Percentiles rank a stretch among this genome's conserved stretches.
phyloP scores from a whole-genome alignment of 2,329 filamentous ascomycete genomes.

The Coniella lustricola region DNA sequence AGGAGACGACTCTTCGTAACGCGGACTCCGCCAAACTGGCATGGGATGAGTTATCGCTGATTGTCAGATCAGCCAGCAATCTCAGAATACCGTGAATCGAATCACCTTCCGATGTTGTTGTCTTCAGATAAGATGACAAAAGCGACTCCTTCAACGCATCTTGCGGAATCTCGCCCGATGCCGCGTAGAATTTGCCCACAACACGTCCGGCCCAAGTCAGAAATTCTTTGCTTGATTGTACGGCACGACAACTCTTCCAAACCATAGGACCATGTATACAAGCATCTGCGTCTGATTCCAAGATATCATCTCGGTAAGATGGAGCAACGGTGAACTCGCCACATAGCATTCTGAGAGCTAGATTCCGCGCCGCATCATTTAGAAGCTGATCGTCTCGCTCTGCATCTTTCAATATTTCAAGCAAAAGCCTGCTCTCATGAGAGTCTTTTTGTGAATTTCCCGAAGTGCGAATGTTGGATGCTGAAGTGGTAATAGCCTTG shows the following conservation, averaged over 20 bases:
- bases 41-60: slow-evolving; percentile 46
- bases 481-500: slow-evolving; percentile 59
- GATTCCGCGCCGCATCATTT: slow-evolving; percentile 59
- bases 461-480: slow-evolving; percentile 57
- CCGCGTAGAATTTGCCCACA: slow-evolving; percentile 75
- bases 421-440: slow-evolving; percentile 70
- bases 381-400: slow-evolving; percentile 56
- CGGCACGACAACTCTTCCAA: slow-evolving; percentile 68
- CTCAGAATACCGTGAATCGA: slow-evolving; percentile 59
- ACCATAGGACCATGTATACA: slow-evolving; percentile 56
- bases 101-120: slow-evolving; percentile 38
- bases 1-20: slow-evolving; percentile 49
- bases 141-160: slow-evolving; percentile 55
- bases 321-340: slow-evolving; percentile 61
- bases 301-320: slow-evolving; percentile 56
- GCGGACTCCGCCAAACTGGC: slow-evolving; percentile 56
- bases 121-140: slow-evolving; percentile 42
- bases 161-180: slow-evolving; percentile 60
- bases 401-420: slow-evolving; percentile 74
- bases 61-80: slow-evolving; percentile 55
- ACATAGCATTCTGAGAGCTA: slow-evolving; percentile 68
- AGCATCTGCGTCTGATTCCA: slow-evolving; percentile 61
- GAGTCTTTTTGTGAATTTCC: slow-evolving; percentile 64
- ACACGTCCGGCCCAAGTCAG: slow-evolving; percentile 79
- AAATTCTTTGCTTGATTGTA: slow-evolving; percentile 59